Conservation (phyloP, 257 asterid genomes). For the Solanum bulbocastanum region DNA sequence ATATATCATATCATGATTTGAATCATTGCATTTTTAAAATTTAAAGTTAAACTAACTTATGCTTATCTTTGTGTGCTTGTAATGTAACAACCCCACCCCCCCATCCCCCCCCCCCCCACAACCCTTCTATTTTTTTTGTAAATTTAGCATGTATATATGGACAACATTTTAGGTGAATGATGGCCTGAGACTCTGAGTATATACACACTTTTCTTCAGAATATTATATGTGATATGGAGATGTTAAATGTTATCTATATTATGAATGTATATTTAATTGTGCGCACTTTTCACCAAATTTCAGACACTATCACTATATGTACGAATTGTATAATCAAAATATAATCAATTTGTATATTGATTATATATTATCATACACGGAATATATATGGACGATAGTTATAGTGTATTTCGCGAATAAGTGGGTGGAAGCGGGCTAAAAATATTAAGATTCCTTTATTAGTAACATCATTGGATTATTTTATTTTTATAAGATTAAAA, state of each 20-base stretch:
- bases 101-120: background rate
- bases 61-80: background rate
- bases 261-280: no score
- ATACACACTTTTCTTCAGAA: no score
- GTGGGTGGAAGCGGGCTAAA: background rate
- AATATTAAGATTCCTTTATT: background rate
- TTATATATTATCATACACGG: background rate
- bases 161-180: background rate
- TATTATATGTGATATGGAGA: no score
- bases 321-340: background rate
- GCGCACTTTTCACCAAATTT: no score
- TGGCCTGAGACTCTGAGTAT: no score
- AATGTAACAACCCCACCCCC: background rate
- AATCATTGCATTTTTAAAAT: constrained; percentile 29
- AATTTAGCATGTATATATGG: background rate
- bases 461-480: background rate
- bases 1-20: constrained; percentile 3
- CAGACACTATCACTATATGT: background rate
- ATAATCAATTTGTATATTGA: background rate
- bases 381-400: background rate
- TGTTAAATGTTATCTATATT: no score
- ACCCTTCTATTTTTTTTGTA: no score
- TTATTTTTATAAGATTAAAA: no score
- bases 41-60: constrained; percentile 5
- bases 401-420: background rate